These are phyloP conservation scores for Chytriomyces sp. DNA, from an alignment of 192 early-diverging fungal genomes.

Conservation along the genomic window DNA sequence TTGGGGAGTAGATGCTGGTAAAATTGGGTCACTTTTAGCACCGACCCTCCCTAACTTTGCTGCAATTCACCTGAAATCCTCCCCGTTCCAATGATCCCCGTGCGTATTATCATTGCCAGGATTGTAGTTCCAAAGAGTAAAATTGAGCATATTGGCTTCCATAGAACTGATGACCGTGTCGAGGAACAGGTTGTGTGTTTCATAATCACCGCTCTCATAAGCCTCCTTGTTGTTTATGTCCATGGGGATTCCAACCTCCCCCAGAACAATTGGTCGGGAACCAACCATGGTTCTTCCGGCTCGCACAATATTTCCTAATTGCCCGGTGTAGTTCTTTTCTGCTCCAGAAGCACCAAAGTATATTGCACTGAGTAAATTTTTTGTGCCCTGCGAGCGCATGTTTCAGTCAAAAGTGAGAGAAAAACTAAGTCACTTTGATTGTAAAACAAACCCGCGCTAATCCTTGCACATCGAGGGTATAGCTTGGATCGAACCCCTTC, in stretches of 20 bases:
- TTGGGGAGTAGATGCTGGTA: conserved; percentile 23
- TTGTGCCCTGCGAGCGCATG: conserved; percentile 57
- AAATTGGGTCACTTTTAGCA: neutral
- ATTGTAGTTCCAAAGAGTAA: conserved; percentile 90
- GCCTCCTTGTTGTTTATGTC: conserved; percentile 79
- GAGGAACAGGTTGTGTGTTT: conserved; percentile 73
- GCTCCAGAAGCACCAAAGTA: conserved; percentile 81
- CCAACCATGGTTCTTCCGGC: conserved; percentile 67
- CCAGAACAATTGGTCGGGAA: conserved; percentile 69
- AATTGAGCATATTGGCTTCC: conserved; percentile 76
- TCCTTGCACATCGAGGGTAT: conserved; percentile 83
- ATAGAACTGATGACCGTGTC: conserved; percentile 76
- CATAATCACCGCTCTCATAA: conserved; percentile 74
- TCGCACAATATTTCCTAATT: conserved; percentile 70
- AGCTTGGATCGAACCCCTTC: conserved; percentile 63
- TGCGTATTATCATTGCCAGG: conserved; percentile 75
- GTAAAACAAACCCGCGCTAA: conserved; percentile 62
- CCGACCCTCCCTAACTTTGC: neutral
- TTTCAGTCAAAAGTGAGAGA: conserved; percentile 10
- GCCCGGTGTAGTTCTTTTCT: conserved; percentile 74
- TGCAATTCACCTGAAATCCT: conserved; percentile 62
- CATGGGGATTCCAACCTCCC: conserved; percentile 87
- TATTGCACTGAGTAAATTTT: conserved; percentile 73
- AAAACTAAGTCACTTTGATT: conserved; percentile 6
- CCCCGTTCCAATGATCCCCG: conserved; percentile 87